A percentile compares a stretch with the other conserved stretches of the same genome.
phyloP scores from a whole-genome alignment of 129 eudicot genomes.

The Kitagawia praeruptora region DNA sequence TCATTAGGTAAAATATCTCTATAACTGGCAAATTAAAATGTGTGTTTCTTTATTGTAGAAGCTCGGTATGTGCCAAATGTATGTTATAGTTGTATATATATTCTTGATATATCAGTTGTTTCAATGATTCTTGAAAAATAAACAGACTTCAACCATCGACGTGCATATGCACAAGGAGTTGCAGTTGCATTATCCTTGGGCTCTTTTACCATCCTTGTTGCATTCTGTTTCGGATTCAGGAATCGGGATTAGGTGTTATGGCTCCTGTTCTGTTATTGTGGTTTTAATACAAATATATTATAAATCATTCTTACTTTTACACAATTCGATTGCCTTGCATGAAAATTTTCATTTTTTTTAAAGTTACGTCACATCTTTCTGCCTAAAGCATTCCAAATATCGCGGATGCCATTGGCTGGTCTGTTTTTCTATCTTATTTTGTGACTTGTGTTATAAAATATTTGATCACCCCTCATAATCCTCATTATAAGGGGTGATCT shows the following conservation, averaged over 20 bases:
- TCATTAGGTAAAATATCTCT: not conserved
- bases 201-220: not conserved
- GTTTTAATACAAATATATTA: not conserved
- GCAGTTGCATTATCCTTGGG: not conserved
- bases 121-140: not conserved
- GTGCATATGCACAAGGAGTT: not conserved
- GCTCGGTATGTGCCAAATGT: not conserved
- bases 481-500: not conserved
- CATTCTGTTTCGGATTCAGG: not conserved
- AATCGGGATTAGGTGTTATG: not conserved
- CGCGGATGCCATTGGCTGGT: not conserved
- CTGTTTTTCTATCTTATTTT: not conserved
- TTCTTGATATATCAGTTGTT: not conserved
- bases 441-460: not conserved
- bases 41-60: not conserved
- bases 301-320: not conserved
- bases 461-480: not conserved
- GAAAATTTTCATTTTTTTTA: not conserved
- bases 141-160: not conserved
- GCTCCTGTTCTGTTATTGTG: not conserved
- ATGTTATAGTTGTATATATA: not conserved
- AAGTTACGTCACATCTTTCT: not conserved
- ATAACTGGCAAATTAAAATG: not conserved
- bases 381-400: slow-evolving; percentile 1
- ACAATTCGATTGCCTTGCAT: not conserved